These are phyloP conservation scores for Anthracocystis setariae DNA, from an alignment of 1,284 basidiomycete genomes.

Conservation along the genomic window DNA sequence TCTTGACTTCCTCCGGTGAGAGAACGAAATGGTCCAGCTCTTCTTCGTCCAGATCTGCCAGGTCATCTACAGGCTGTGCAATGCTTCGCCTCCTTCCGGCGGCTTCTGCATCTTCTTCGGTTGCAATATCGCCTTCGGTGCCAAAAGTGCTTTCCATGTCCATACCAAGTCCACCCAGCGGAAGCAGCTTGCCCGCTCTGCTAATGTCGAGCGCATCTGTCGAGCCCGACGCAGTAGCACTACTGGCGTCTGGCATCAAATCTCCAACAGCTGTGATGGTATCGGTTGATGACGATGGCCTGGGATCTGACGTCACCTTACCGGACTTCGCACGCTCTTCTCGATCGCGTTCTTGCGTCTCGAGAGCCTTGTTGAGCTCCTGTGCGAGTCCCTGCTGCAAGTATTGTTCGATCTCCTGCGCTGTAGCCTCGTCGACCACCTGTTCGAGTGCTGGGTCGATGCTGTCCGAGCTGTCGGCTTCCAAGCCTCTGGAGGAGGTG, in stretches of 20 bases:
- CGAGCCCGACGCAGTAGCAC: conserved; percentile 19
- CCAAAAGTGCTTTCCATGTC: conserved; percentile 43
- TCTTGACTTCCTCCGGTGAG: conserved; percentile 83
- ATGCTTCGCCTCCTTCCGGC: conserved; percentile 13
- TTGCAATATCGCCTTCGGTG: conserved; percentile 13
- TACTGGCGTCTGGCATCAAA: conserved; percentile 33
- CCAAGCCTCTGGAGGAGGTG: conserved; percentile 46
- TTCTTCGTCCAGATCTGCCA: conserved; percentile 79
- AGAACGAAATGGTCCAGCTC: conserved; percentile 87
- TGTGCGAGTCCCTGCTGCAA: conserved; percentile 53
- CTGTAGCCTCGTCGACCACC: conserved; percentile 59
- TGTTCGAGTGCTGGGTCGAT: conserved; percentile 54
- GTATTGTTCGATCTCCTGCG: conserved; percentile 58
- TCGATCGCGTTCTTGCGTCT: conserved; percentile 50
- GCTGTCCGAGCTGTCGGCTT: conserved; percentile 8
- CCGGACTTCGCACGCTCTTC: conserved; percentile 52
- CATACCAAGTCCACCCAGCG: conserved; percentile 53
- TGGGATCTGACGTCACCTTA: conserved; percentile 6
- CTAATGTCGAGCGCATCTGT: conserved; percentile 36
- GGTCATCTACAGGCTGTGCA: conserved; percentile 37
- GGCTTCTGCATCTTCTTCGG: conserved; percentile 16
- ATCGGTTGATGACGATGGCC: not conserved
- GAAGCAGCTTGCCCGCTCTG: conserved; percentile 44
- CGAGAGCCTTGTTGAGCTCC: conserved; percentile 54
- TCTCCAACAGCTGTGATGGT: conserved; percentile 3